Evolutionary conservation across 176 grass and related monocot species (phyloP).

Genomic region (barley (Hordeum vulgare)): DNA sequence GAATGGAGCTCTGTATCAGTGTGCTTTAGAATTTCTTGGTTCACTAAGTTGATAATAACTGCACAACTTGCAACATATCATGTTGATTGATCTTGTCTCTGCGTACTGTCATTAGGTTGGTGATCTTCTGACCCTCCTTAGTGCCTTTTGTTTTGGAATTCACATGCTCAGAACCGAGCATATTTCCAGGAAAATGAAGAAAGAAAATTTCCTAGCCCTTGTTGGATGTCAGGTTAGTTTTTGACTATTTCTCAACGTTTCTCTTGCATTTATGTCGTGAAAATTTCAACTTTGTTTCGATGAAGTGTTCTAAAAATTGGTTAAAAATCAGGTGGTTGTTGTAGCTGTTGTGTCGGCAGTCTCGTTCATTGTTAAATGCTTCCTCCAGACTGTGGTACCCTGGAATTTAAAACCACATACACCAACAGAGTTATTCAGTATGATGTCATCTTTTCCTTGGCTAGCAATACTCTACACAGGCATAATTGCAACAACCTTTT

Average conservation of each 20-base stretch:
- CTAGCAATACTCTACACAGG: slow-evolving; percentile 40
- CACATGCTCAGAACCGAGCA: slow-evolving; percentile 58
- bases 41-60: background rate
- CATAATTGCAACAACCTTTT: slow-evolving; percentile 42
- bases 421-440: slow-evolving; percentile 14
- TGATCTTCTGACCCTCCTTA: slow-evolving; percentile 43
- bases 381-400: background rate
- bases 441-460: slow-evolving; percentile 30
- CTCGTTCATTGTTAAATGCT: slow-evolving; percentile 31
- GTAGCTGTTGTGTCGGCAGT: slow-evolving; percentile 30
- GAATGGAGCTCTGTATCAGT: too few species aligned
- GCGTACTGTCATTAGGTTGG: slow-evolving; percentile 26
- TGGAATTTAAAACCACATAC: slow-evolving; percentile 21
- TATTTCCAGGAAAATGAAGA: slow-evolving; percentile 37
- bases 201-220: slow-evolving; percentile 31
- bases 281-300: background rate
- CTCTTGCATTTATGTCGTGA: background rate
- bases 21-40: background rate
- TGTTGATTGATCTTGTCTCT: background rate
- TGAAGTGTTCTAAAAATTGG: background rate
- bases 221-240: slow-evolving; percentile 48
- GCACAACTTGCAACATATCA: background rate
- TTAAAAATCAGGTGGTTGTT: slow-evolving; percentile 39
- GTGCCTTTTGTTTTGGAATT: slow-evolving; percentile 41
- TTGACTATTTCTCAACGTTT: background rate